Base-by-base conservation (phyloP, 805 yeast genomes). In the Wickerhamomyces ciferrii region DNA sequence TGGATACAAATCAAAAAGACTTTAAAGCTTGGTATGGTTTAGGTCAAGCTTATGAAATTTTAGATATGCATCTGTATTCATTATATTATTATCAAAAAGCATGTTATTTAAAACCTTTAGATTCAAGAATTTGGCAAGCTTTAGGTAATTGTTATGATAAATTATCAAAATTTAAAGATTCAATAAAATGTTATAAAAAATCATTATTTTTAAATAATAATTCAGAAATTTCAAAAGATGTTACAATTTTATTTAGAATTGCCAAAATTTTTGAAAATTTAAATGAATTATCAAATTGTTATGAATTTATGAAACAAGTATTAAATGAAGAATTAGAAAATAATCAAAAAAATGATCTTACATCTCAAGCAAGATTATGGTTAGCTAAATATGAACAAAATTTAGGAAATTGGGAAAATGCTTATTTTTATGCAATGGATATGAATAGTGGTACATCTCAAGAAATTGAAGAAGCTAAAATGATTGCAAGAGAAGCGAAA, bases 21-120 rank as follows among this genome's bases (percentile, higher is more conserved):
- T 95, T 87, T 63, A 72, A 96, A 43, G 98, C 98, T 0, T 94
- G 99, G 99, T 94, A 92, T 64, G 99, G 99, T 2, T 71, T 94
- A 44, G 99, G 99, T 0, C 98, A 94, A 66, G 98, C 98, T 1
- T 94, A 94, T 62, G 99, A 94, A 63, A 96, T 94, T 11, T 69
- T 92, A 46, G 97, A 92, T 55, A 92, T 92, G 97, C 94, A 88
- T 61, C 71, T 87, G 49, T 94, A 91, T 60, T 91, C 98, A 0
- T 70, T 91, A 39, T 92, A 89, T 64, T 94, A 94, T 63, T 94
- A 89, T 62, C 97, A 94, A 66, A 75, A 84, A 43, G 96, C 98
- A 0, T 84, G 96, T 44, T 78, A 90, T 13, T 70, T 94, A 53
- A 90, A 87, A 57, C 97, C 97, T 1, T 66, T 81, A 40, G 99